A percentile compares a stretch with the other conserved stretches of the same genome.
Evolutionary conservation across 2,329 filamentous ascomycete genomes (phyloP).

Genomic region (Plectosphaerella cucumerina): DNA sequence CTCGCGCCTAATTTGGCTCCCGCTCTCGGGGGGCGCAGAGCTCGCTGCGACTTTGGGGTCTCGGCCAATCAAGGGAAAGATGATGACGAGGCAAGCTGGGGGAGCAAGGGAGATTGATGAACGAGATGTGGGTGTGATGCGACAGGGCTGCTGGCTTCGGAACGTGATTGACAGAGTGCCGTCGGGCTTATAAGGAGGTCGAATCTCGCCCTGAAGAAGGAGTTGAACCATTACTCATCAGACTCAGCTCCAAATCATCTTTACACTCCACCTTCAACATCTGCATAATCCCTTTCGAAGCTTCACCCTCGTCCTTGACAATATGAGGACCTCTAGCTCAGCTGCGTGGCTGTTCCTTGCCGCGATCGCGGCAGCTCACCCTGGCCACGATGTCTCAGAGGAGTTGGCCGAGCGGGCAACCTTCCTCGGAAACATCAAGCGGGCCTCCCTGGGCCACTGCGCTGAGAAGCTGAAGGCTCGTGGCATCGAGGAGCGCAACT

Average conservation of each 20-base stretch:
- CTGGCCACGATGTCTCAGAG: conserved; percentile 42
- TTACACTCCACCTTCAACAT: neutral
- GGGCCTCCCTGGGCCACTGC: conserved; percentile 41
- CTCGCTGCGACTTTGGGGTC: neutral
- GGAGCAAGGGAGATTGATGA: neutral
- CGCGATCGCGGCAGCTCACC: conserved; percentile 30
- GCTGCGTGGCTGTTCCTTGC: neutral
- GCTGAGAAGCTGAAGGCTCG: conserved; percentile 39
- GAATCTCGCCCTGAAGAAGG: neutral
- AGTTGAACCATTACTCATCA: neutral
- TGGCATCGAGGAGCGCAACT: conserved; percentile 37
- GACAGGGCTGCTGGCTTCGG: neutral
- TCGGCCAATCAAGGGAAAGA: neutral
- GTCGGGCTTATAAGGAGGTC: neutral
- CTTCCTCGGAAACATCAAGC: conserved; percentile 34
- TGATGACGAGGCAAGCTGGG: neutral
- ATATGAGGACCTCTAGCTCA: neutral
- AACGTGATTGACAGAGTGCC: neutral
- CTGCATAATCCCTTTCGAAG: neutral
- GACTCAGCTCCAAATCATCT: neutral
- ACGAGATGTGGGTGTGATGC: neutral
- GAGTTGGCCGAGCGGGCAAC: conserved; percentile 45
- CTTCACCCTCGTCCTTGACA: neutral
- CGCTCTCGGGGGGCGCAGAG: neutral
- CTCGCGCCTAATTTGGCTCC: neutral